phyloP scores from a whole-genome alignment of 257 asterid genomes.

The Forsythia suspensa region DNA sequence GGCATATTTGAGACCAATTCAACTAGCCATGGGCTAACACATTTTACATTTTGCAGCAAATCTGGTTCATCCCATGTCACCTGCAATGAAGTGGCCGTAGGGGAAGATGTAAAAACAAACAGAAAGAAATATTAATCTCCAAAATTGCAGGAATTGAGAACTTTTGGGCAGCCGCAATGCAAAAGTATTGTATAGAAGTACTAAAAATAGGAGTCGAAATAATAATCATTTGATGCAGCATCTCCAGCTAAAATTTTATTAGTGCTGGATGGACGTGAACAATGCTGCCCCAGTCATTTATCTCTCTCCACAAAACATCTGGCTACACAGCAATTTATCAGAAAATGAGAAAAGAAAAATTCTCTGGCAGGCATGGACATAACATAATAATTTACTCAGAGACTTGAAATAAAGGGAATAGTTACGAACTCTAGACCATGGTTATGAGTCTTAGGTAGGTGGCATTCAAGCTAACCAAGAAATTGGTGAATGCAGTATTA shows the following conservation, averaged over 20 bases:
- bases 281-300: not conserved
- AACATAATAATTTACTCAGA: not conserved
- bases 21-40: conserved; percentile 95
- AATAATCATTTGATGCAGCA: not conserved
- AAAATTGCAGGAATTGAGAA: not conserved
- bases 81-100: conserved; percentile 33
- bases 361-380: not conserved
- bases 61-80: conserved; percentile 98
- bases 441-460: not conserved
- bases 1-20: conserved; percentile 81
- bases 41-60: conserved; percentile 74
- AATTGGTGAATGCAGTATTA: not conserved
- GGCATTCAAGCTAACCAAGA: not conserved
- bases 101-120: conserved; percentile 1
- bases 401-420: not conserved
- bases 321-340: not conserved
- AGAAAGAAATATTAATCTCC: not conserved
- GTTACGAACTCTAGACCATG: not conserved
- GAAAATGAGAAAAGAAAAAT: not conserved
- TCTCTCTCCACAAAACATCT: not conserved
- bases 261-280: not conserved
- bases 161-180: not conserved
- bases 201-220: not conserved
- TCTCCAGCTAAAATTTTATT: not conserved
- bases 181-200: not conserved